These are phyloP conservation scores for Microascus cirrosus DNA, from an alignment of 2,329 filamentous ascomycete genomes.

Conservation along the genomic window DNA sequence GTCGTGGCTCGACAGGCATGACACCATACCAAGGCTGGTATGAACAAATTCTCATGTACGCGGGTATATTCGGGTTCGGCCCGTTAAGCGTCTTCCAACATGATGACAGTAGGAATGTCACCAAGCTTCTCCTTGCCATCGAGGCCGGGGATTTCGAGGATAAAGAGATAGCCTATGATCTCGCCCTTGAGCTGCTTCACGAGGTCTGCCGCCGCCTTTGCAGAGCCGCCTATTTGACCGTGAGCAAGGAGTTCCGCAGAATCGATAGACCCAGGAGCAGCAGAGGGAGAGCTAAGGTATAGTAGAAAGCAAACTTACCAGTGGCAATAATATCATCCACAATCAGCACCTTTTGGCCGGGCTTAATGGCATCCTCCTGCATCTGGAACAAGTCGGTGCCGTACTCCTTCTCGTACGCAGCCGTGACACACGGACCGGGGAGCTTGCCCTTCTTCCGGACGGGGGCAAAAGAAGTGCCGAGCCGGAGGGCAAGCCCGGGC, in stretches of 20 bases:
- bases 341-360: constrained; percentile 80
- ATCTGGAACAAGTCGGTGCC: constrained; percentile 94
- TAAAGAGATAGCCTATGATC: constrained; percentile 86
- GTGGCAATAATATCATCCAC: constrained; percentile 99
- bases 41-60: not conserved
- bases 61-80: not conserved
- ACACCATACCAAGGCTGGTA: not conserved
- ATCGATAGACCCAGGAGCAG: constrained; percentile 5
- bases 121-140: constrained; percentile 85
- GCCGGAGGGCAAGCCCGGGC: constrained; percentile 70
- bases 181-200: constrained; percentile 76
- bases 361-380: constrained; percentile 73
- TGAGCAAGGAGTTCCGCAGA: constrained; percentile 9
- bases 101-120: constrained; percentile 65
- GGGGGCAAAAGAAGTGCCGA: constrained; percentile 81
- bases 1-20: not conserved
- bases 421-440: constrained; percentile 77
- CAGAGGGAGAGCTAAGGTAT: not conserved
- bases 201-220: constrained; percentile 75
- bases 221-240: constrained; percentile 63
- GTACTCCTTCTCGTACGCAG: constrained; percentile 90
- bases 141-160: constrained; percentile 89
- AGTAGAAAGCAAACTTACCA: constrained; percentile 44
- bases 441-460: constrained; percentile 95
- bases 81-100: constrained; percentile 49